These are phyloP conservation scores for Vinca minor DNA, from an alignment of 257 asterid genomes.

Conservation along the genomic window DNA sequence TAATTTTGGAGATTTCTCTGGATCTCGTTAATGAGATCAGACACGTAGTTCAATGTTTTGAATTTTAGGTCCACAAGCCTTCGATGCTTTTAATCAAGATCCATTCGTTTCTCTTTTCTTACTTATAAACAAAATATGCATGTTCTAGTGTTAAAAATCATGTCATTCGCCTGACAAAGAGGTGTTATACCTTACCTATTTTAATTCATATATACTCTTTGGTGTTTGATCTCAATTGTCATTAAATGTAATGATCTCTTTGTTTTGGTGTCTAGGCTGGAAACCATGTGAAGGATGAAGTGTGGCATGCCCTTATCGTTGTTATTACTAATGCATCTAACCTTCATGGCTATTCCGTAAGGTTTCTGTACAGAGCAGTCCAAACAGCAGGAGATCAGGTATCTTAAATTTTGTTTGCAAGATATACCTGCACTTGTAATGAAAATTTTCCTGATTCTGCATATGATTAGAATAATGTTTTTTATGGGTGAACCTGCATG, in stretches of 20 bases:
- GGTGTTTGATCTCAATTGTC: not conserved
- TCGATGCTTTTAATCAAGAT: not conserved
- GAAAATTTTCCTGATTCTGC: slow-evolving; percentile 5
- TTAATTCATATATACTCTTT: slow-evolving; percentile 2
- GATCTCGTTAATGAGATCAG: not conserved
- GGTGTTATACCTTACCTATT: not conserved
- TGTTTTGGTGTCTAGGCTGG: slow-evolving; percentile 62
- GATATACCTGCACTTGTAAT: slow-evolving; percentile 5
- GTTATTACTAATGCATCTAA: slow-evolving; percentile 83
- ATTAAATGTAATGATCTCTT: slow-evolving; percentile 12
- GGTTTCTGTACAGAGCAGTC: slow-evolving; percentile 70
- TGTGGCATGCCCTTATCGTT: slow-evolving; percentile 87
- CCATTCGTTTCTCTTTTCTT: not conserved
- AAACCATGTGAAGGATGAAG: slow-evolving; percentile 86
- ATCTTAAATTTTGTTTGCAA: slow-evolving; percentile 11
- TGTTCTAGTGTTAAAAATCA: slow-evolving; percentile 1
- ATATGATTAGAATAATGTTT: not conserved
- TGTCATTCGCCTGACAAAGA: not conserved
- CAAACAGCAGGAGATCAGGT: slow-evolving; percentile 80
- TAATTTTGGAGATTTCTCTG: not conserved
- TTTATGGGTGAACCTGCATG: slow-evolving; percentile 13
- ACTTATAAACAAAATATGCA: not conserved
- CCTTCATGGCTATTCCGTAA: slow-evolving; percentile 86
- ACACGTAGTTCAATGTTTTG: not conserved
- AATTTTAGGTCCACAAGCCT: not conserved